phyloP scores from a whole-genome alignment of 1,284 basidiomycete species.

The Rhodotorula sp. region DNA sequence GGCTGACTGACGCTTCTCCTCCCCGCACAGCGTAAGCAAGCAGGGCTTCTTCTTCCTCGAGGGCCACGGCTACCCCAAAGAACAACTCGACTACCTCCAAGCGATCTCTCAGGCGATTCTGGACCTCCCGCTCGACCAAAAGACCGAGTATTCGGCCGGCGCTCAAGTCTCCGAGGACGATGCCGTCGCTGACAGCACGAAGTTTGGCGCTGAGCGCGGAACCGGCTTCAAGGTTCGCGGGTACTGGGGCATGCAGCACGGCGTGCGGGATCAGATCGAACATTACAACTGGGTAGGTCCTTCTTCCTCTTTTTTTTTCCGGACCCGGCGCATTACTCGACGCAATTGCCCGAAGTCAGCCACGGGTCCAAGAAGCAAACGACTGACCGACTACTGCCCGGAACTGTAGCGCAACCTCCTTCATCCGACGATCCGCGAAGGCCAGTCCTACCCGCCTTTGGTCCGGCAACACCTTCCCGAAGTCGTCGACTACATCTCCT shows the following conservation, averaged over 20 bases:
- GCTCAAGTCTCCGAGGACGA: constrained; percentile 9
- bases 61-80: constrained; percentile 16
- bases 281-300: constrained; percentile 17
- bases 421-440: constrained; percentile 13
- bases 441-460: constrained; percentile 13
- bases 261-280: constrained; percentile 25
- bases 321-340: not conserved
- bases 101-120: constrained; percentile 23
- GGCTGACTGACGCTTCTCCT: not conserved
- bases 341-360: no score
- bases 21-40: not conserved
- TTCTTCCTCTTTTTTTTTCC: not conserved
- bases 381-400: no score
- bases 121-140: constrained; percentile 23
- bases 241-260: constrained; percentile 16
- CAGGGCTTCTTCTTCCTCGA: constrained; percentile 35
- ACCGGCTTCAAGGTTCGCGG: constrained; percentile 20
- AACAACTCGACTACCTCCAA: constrained; percentile 26
- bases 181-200: constrained; percentile 5
- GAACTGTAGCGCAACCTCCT: constrained; percentile 17
- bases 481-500: constrained; percentile 21
- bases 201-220: constrained; percentile 16
- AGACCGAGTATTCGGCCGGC: constrained; percentile 18
- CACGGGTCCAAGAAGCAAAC: no score
- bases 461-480: constrained; percentile 24